These are phyloP conservation scores for Selaginella moellendorffii DNA, from an alignment of 75 land plant genomes.

Conservation along the genomic window DNA sequence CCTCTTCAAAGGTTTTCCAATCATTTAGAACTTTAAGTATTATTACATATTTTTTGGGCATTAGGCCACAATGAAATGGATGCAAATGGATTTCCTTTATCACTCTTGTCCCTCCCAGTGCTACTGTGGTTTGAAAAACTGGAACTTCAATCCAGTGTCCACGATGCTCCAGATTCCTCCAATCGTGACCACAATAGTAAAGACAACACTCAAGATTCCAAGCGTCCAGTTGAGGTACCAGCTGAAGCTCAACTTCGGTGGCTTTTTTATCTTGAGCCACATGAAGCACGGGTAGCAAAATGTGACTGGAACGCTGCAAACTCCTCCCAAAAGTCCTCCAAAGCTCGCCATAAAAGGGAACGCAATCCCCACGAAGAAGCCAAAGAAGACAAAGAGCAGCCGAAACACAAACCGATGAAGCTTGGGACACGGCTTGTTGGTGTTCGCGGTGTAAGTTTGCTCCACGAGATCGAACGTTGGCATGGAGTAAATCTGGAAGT, in stretches of 20 bases:
- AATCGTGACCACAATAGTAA: constrained; percentile 31
- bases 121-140: constrained; percentile 48
- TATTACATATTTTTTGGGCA: too few relatives aligned
- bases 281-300: constrained; percentile 81
- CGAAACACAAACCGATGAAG: constrained; percentile 40
- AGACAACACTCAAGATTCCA: constrained; percentile 36
- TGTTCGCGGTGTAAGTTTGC: constrained; percentile 30
- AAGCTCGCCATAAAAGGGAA: constrained; percentile 56
- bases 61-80: too few relatives aligned
- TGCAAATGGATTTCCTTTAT: too few relatives aligned
- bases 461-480: constrained; percentile 71
- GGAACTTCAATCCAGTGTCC: constrained; percentile 34
- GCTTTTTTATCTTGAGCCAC: constrained; percentile 69
- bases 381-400: constrained; percentile 24
- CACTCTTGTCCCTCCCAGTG: too few relatives aligned
- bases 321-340: constrained; percentile 66
- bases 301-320: constrained; percentile 63
- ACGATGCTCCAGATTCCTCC: constrained; percentile 56
- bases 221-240: constrained; percentile 72
- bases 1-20: too few relatives aligned
- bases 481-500: constrained; percentile 82
- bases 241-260: constrained; percentile 30
- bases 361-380: constrained; percentile 54
- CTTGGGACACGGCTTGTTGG: constrained; percentile 44
- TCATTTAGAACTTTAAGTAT: too few relatives aligned